Base-by-base conservation (phyloP, 2,329 filamentous ascomycete genomes). In the Lachnellula subtilissima region DNA sequence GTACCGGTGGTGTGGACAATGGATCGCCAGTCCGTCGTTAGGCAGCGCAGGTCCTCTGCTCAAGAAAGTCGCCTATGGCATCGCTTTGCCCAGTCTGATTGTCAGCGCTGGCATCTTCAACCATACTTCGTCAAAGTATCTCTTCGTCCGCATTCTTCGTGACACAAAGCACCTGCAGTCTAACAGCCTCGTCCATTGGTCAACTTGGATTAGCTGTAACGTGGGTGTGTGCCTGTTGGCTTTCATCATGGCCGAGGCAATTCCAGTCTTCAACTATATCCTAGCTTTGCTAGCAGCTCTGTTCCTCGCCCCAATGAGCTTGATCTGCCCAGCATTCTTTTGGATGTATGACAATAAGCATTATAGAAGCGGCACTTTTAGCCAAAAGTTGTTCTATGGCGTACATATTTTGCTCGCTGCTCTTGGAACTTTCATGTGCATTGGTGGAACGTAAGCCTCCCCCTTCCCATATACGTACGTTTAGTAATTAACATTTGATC, bases 31-130 rank as follows among this genome's bases (percentile, higher is more conserved):
- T 1, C 87, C 87, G 0, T 87, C 87, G 0, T 76, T 91, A 1
- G 82, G 84, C 7, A 81, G 85, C 7, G 76, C 78, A 3, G 71
- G 70, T 0, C 68, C 68, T 1, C 65, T 78, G 0, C 72, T 89
- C 48, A 76, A 80, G 22, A 88, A 88, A 66, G 73, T 86, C 11
- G 85, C 86, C 12, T 89, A 84, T 71, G 85, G 84, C 23, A 75
- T 89, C 57, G 86, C 86, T 0, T 76, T 86, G 2, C 86, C 86
- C 2, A 88, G 84, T 2, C 89, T 89, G 56, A 74, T 89, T 48
- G 82, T 90, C 50, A 84, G 86, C 0, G 87, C 86, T 52, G 85
- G 88, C 6, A 86, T 90, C 60, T 85, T 87, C 66, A 85, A 81
- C 12, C 82, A 86, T 57, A 81, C 89, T 2, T 84, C 83, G 2